Conservation (phyloP, 1,139 yeast genomes). For the Hyphopichia wangnamkhiaoensis region DNA sequence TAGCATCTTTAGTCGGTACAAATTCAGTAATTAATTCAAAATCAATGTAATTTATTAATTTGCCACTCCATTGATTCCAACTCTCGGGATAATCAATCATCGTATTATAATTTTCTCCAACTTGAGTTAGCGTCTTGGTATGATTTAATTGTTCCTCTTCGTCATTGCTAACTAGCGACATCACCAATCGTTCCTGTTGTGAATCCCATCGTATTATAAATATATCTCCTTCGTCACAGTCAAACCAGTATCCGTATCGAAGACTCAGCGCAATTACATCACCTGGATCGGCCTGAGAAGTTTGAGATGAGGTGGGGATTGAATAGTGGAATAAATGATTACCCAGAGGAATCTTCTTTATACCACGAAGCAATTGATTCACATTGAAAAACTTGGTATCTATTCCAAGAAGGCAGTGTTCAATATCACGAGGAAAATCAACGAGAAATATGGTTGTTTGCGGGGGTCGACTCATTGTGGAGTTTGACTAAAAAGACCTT, state of each 20-base stretch:
- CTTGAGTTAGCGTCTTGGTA: conserved; percentile 11
- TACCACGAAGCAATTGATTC: conserved; percentile 22
- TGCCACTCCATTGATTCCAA: conserved; percentile 15
- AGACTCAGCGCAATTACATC: conserved; percentile 11
- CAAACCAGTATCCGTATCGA: conserved; percentile 31
- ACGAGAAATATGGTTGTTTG: conserved; percentile 20
- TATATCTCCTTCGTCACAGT: conserved; percentile 21
- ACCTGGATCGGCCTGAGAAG: conserved; percentile 6
- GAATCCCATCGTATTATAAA: conserved; percentile 13
- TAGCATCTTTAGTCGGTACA: conserved; percentile 11
- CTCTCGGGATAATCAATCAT: conserved; percentile 27
- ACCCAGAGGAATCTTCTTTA: conserved; percentile 28
- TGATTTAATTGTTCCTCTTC: conserved; percentile 12
- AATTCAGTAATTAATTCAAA: conserved; percentile 22
- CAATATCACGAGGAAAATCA: conserved; percentile 16
- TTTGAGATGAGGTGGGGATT: conserved; percentile 12
- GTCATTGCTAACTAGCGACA: conserved; percentile 1
- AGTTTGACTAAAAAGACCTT: too few species aligned
- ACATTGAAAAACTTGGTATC: conserved; percentile 30
- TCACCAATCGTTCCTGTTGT: background rate
- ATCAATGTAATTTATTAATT: conserved; percentile 18
- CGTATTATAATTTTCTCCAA: conserved; percentile 23
- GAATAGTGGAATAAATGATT: conserved; percentile 32
- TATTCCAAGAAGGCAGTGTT: conserved; percentile 27
- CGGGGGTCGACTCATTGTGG: conserved; percentile 24